These are phyloP conservation scores for Cladosporium colombiae DNA, from an alignment of 2,329 filamentous ascomycete species.

Conservation along the genomic window DNA sequence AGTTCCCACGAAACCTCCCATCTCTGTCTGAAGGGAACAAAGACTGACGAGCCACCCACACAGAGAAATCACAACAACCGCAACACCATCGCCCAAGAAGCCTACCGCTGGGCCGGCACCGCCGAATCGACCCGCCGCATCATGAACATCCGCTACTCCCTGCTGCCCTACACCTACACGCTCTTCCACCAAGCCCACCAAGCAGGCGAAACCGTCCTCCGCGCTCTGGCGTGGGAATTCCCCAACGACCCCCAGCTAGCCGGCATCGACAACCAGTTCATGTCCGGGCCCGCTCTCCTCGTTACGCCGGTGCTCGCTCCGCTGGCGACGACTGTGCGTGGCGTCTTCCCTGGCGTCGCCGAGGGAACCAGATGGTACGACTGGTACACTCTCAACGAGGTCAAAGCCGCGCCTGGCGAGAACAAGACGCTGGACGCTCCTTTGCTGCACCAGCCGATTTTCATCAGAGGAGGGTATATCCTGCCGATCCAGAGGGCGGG, in stretches of 20 bases:
- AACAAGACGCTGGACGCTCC: conserved; percentile 32
- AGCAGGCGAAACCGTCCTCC: conserved; percentile 29
- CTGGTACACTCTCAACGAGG: conserved; percentile 29
- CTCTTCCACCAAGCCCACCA: conserved; percentile 31
- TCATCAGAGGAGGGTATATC: conserved; percentile 30
- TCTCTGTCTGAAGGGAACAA: background rate
- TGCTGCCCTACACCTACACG: conserved; percentile 34
- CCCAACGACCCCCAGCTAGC: conserved; percentile 30
- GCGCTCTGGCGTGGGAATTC: conserved; percentile 33
- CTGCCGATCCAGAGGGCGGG: conserved; percentile 30
- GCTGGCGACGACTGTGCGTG: conserved; percentile 28
- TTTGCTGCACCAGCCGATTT: conserved; percentile 28
- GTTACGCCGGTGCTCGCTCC: conserved; percentile 31
- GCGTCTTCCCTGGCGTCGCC: conserved; percentile 32
- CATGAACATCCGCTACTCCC: conserved; percentile 33
- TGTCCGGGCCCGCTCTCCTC: conserved; percentile 31
- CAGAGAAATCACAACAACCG: conserved; percentile 32
- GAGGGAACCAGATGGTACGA: conserved; percentile 33
- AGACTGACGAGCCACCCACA: background rate
- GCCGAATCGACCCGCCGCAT: conserved; percentile 31
- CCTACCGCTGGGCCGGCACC: conserved; percentile 32
- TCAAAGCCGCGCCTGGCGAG: conserved; percentile 27
- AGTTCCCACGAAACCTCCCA: background rate
- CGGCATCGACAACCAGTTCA: conserved; percentile 33
- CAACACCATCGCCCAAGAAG: conserved; percentile 32